Conservation (phyloP, 179 eudicot genomes). For the Carnegiea gigantea region DNA sequence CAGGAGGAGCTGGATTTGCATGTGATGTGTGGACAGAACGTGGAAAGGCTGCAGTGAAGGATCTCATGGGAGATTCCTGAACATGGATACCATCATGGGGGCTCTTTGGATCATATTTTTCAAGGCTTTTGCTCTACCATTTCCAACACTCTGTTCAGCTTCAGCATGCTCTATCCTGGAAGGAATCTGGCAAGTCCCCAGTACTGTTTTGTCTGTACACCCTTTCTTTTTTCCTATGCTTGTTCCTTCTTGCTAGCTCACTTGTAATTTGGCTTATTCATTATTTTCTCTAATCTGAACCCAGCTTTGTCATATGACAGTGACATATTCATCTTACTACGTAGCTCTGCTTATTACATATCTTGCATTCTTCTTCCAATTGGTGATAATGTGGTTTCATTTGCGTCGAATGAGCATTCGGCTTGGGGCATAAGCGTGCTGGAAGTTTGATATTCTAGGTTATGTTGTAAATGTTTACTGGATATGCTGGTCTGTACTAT, state of each 20-base stretch:
- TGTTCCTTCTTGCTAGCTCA: not conserved
- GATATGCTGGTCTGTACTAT: not conserved
- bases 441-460: not conserved
- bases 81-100: constrained; percentile 29
- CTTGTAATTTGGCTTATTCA: not conserved
- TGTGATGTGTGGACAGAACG: constrained; percentile 33
- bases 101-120: constrained; percentile 10
- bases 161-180: constrained; percentile 19
- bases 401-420: not conserved
- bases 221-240: constrained; percentile 8
- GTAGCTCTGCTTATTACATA: not conserved
- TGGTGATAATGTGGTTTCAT: not conserved
- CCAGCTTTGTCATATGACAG: constrained; percentile 6
- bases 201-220: constrained; percentile 3
- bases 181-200: constrained; percentile 34
- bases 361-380: not conserved
- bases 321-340: constrained; percentile 4
- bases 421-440: not conserved
- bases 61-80: constrained; percentile 33
- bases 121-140: constrained; percentile 16
- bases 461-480: not conserved
- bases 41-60: constrained; percentile 32
- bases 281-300: too few species aligned
- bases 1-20: constrained; percentile 23
- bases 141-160: constrained; percentile 5